Conservation (phyloP, 2,329 filamentous ascomycete genomes). For the Raffaelea deltoideospora region DNA sequence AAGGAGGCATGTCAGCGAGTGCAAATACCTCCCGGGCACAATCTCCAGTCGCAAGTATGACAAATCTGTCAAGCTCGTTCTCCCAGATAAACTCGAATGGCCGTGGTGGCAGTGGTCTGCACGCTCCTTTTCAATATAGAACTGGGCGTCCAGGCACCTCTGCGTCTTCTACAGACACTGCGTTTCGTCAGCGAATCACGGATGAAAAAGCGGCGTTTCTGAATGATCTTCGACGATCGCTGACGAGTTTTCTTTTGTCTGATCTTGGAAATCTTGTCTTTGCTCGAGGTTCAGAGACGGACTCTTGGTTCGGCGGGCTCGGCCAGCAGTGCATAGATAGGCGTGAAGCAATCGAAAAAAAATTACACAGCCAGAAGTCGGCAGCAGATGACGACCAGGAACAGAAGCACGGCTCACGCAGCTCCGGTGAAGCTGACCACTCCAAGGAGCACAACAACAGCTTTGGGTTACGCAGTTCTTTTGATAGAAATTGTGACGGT, state of each 20-base stretch:
- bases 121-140: constrained; percentile 25
- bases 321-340: constrained; percentile 51
- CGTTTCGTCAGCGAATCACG: constrained; percentile 43
- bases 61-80: constrained; percentile 38
- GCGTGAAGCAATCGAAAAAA: constrained; percentile 37
- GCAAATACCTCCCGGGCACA: constrained; percentile 42
- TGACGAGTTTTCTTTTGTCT: constrained; percentile 75
- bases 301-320: constrained; percentile 65
- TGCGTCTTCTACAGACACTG: constrained; percentile 52
- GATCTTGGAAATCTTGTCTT: constrained; percentile 81
- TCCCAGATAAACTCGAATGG: constrained; percentile 27
- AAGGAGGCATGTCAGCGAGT: constrained; percentile 49
- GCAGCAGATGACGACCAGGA: constrained; percentile 25
- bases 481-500: no score
- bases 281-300: constrained; percentile 81
- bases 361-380: constrained; percentile 8
- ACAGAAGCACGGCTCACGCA: constrained; percentile 12
- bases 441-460: no score
- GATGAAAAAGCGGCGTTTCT: constrained; percentile 69
- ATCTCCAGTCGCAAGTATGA: constrained; percentile 46
- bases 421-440: constrained; percentile 27
- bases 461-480: no score
- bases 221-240: constrained; percentile 57
- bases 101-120: constrained; percentile 19
- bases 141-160: constrained; percentile 41